Evolutionary conservation across 1,284 basidiomycete species (phyloP), one percentile per base, ranked within the genome.

Genomic region (Veloboletus limbatus): DNA sequence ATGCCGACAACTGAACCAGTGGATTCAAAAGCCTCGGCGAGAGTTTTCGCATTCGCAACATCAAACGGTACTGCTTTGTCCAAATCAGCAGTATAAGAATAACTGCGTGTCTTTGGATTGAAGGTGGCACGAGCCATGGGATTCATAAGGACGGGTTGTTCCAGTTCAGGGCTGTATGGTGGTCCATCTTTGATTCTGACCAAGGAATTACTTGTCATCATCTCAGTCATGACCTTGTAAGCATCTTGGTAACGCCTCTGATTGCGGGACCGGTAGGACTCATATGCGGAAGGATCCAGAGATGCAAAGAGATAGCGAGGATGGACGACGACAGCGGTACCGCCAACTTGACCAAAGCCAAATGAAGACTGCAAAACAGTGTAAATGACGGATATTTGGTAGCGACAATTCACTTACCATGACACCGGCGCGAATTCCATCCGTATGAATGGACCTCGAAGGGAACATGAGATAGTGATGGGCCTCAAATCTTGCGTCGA

Each of bases 261-360:
- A 67, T 94, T 89, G 62, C 79, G 79, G 45, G 68, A 65, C 68
- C 76, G 80, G 77, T 99, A 99, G 25, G 74, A 70, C 40, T 83
- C 80, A 59, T 94, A 96, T 52, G 77, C 67, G 24, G 79, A 73
- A 3, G 86, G 78, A 53, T 90, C 82, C 34, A 98, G 72, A 11
- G 88, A 78, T 43, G 86, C 96, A 55, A 94, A 85, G 53, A 97
- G 78, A 74, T 92, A 93, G 56, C 91, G 88, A 41, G 97, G 93
- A 70, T 99, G 87, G 47, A 99, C 67, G 57, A 97, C 75, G 53
- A 96, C 78, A 39, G 85, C 88, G 52, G 88, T 91, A 52, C 96
- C 97, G 54, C 96, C 97, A 55, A 97, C 95, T 81, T 99, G 97
- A 60, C 96, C 97, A 77, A 99, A 99, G 60, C 97, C 97, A 74